Evolutionary conservation across 176 grass and related monocot genomes (phyloP), one percentile per base, ranked within the genome.

Genomic region (Eremochloa ophiuroides): DNA sequence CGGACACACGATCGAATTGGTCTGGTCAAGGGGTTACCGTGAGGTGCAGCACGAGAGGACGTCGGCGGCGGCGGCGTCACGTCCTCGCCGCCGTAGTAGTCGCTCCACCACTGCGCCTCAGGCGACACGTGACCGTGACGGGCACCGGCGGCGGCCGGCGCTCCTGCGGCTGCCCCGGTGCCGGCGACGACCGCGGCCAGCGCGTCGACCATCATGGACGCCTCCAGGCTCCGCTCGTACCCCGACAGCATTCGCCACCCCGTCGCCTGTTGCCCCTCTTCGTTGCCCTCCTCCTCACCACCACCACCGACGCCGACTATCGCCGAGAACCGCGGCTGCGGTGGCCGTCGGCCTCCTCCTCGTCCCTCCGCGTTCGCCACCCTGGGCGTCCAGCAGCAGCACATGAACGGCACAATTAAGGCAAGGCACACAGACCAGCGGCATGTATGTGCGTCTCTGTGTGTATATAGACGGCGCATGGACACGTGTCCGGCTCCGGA

Each of bases 141-240:
- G 1, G 1, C 18, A n/a, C 33, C 10, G 13, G 44, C 67, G 28
- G 30, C 8, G 2, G 37, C 4, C 65, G 22, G 4, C n/a, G 0
- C 28, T 15, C 40, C n/a, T n/a, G n/a, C n/a, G n/a, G n/a, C n/a
- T 26, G 12, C 38, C 1, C 59, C 77, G 4, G n/a, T n/a, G n/a
- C 89, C 78, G 0, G 89, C 66, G n/a, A 91, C 77, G 14, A 94
- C 92, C 25, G 55, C 79, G 2, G 86, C 48, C 44, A 94, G 72
- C 22, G 92, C 89, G 2, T 84, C 84, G 4, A 94, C 92, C 86
- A 94, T 94, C 18, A 53, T 9, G 1, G 73, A 37, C 68, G 82
- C 89, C 86, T 94, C 92, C 56, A 38, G 62, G 33, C 29, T 86
- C 37, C 82, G 79, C 10, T 80, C 67, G 40, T 80, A 15, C 25